Conservation (phyloP, 768 basidiomycete genomes). For the Boletus tomentosulus region DNA sequence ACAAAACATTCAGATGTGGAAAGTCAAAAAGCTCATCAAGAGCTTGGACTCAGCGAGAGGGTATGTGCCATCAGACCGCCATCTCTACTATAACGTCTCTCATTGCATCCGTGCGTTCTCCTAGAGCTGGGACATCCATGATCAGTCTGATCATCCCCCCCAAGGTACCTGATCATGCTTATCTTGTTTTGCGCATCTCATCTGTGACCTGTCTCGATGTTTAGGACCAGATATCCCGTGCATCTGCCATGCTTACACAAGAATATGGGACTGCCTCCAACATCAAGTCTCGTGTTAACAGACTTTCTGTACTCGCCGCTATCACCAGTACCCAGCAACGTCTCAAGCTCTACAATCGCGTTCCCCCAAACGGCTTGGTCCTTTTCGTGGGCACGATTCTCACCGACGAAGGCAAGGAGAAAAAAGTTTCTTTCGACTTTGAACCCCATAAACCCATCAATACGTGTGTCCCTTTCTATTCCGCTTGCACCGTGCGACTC, state of each 20-base stretch:
- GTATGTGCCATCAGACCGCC: constrained; percentile 15
- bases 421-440: constrained; percentile 98
- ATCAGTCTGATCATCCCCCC: constrained; percentile 97
- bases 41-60: constrained; percentile 82
- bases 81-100: constrained; percentile 2
- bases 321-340: constrained; percentile 98
- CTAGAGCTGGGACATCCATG: constrained; percentile 95
- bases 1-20: constrained; percentile 97
- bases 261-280: constrained; percentile 99
- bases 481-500: background rate
- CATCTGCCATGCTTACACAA: constrained; percentile 94
- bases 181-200: constrained; percentile 1
- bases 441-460: constrained; percentile 99
- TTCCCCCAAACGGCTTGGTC: constrained; percentile 94
- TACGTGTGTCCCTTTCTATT: constrained; percentile 55
- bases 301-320: constrained; percentile 94
- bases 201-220: background rate
- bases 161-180: constrained; percentile 48
- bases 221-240: constrained; percentile 91
- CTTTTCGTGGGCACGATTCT: constrained; percentile 97
- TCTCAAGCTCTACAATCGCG: constrained; percentile 93
- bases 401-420: constrained; percentile 98
- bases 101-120: constrained; percentile 20
- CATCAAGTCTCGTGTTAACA: constrained; percentile 98
- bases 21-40: constrained; percentile 99